Evolutionary conservation across 176 grass and related monocot genomes (phyloP).

Genomic region (Paspalum vaginatum): DNA sequence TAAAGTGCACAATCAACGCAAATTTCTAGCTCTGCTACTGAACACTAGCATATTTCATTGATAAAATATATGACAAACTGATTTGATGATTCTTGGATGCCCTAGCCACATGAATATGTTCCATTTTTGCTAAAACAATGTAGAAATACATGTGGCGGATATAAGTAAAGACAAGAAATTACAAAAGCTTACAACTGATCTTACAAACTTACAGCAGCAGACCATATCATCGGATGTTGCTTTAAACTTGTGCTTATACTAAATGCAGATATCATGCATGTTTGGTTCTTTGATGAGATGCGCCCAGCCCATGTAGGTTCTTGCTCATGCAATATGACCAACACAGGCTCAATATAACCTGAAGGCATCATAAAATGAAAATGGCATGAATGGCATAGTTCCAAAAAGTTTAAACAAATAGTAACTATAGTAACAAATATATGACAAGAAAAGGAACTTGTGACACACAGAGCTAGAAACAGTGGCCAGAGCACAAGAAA

Average conservation of each 20-base stretch:
- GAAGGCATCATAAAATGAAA: conserved; percentile 35
- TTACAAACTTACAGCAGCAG: conserved; percentile 76
- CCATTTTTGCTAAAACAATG: conserved; percentile 11
- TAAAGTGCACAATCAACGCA: too few relatives aligned
- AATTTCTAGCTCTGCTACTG: too few relatives aligned
- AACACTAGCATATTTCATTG: not conserved
- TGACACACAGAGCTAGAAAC: conserved; percentile 9
- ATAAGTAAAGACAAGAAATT: conserved; percentile 36
- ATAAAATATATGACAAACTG: conserved; percentile 2
- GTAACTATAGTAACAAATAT: not conserved
- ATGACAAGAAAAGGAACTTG: conserved; percentile 8
- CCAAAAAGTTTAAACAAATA: conserved; percentile 2
- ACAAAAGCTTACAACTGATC: conserved; percentile 33
- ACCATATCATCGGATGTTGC: conserved; percentile 97
- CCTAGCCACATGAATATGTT: conserved; percentile 2
- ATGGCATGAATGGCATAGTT: conserved; percentile 20
- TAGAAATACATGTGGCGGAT: not conserved
- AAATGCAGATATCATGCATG: conserved; percentile 91
- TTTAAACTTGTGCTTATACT: conserved; percentile 93
- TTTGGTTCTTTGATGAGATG: conserved; percentile 90
- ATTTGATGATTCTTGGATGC: conserved; percentile 22
- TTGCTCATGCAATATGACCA: conserved; percentile 94
- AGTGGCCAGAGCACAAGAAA: not conserved
- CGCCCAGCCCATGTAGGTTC: conserved; percentile 94
- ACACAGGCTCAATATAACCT: conserved; percentile 98